Evolutionary conservation across 2,329 filamentous ascomycete species (phyloP).

Genomic region (Orbilia javanica): DNA sequence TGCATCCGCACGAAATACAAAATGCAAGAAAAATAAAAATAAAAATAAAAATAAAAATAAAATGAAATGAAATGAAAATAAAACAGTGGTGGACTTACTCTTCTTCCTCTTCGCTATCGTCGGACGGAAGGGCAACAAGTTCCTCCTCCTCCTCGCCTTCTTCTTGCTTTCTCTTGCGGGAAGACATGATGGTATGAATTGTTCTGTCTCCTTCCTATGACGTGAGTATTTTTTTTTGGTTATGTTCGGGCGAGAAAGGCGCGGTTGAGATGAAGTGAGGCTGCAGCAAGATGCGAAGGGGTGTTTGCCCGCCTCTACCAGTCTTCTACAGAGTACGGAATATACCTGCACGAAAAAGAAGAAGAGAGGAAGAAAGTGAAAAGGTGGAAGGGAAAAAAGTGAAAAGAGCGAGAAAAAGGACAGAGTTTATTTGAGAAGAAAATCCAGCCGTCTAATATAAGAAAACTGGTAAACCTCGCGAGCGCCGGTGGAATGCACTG

Average conservation of each 20-base stretch:
- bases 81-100: constrained; percentile 51
- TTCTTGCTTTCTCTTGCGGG: constrained; percentile 61
- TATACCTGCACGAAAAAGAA: no score
- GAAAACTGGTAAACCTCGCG: constrained; percentile 22
- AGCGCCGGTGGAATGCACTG: constrained; percentile 5
- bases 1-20: not conserved
- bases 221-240: not conserved
- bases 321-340: not conserved
- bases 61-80: no score
- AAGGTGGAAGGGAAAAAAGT: not conserved
- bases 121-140: constrained; percentile 60
- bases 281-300: not conserved
- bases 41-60: not conserved
- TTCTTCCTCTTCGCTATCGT: constrained; percentile 61
- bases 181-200: constrained; percentile 51
- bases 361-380: not conserved
- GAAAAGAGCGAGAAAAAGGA: constrained; percentile 27
- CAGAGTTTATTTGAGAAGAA: constrained; percentile 46
- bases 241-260: not conserved
- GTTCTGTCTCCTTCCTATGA: not conserved
- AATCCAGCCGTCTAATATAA: constrained; percentile 12
- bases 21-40: not conserved
- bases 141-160: constrained; percentile 59
- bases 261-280: constrained; percentile 2
- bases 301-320: constrained; percentile 10